A percentile compares a stretch with the other conserved stretches of the same genome.
phyloP scores from a whole-genome alignment of 2,329 filamentous ascomycete genomes.

The Colletotrichum tofieldiae region DNA sequence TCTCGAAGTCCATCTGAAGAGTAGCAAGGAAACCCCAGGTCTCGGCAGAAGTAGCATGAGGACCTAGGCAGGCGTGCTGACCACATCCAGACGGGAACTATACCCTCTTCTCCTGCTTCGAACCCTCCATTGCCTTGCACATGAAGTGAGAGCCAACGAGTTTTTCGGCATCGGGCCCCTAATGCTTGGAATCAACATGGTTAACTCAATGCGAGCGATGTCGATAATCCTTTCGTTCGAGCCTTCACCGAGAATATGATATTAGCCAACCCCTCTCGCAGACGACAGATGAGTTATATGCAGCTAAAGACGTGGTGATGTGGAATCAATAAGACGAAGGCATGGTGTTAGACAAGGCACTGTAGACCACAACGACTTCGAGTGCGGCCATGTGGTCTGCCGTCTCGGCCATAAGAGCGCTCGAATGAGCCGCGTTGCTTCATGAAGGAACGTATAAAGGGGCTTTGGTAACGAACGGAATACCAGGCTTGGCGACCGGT shows the following conservation, averaged over 20 bases:
- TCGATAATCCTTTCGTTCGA: conserved; percentile 49
- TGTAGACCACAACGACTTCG: conserved; percentile 50
- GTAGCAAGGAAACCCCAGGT: conserved; percentile 52
- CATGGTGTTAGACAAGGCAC: conserved; percentile 52
- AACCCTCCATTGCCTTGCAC: conserved; percentile 40
- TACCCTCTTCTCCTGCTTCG: neutral
- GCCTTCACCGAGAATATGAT: conserved; percentile 12
- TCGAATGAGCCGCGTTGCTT: conserved; percentile 48
- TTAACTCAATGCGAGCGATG: conserved; percentile 52
- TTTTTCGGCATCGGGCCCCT: conserved; percentile 32
- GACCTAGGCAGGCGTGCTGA: conserved; percentile 52
- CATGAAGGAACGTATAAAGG: conserved; percentile 47
- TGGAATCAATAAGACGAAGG: conserved; percentile 56
- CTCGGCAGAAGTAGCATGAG: conserved; percentile 62
- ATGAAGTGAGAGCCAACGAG: conserved; percentile 52
- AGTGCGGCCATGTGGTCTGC: conserved; percentile 48
- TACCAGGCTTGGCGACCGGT: conserved; percentile 55
- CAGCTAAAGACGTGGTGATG: conserved; percentile 48
- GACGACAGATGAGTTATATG: conserved; percentile 45
- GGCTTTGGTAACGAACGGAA: conserved; percentile 54
- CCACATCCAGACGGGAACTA: neutral
- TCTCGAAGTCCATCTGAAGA: conserved; percentile 45
- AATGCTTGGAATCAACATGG: conserved; percentile 41
- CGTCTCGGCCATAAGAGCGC: conserved; percentile 49
- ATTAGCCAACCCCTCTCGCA: conserved; percentile 47